Evolutionary conservation across 331 rosid species (phyloP).

Genomic region (Stylosanthes scabra): DNA sequence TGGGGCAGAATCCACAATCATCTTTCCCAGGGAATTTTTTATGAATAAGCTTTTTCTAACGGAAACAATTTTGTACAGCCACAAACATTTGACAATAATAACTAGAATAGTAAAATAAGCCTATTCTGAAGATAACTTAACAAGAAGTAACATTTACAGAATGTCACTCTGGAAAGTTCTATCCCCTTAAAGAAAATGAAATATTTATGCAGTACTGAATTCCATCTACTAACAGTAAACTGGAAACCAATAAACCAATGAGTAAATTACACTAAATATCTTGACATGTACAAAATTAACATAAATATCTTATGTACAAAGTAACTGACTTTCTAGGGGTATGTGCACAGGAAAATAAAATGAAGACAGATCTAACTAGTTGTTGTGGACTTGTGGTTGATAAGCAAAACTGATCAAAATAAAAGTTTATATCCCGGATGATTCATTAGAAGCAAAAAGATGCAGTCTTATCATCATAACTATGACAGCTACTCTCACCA

Average conservation of each 20-base stretch:
- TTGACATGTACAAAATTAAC: not conserved
- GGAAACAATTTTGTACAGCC: not conserved
- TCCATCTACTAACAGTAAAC: constrained; percentile 8
- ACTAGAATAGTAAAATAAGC: constrained; percentile 5
- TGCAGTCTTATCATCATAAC: not conserved
- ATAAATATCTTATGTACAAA: not conserved
- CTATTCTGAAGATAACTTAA: constrained; percentile 11
- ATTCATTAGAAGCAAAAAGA: constrained; percentile 23
- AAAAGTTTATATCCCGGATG: not conserved
- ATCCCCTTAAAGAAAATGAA: constrained; percentile 6
- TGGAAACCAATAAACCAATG: not conserved
- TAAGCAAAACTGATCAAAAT: not conserved
- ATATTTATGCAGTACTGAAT: constrained; percentile 13
- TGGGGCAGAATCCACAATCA: constrained; percentile 16
- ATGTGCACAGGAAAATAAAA: not conserved
- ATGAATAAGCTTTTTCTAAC: constrained; percentile 4
- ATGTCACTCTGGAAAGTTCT: not conserved
- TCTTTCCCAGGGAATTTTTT: constrained; percentile 19
- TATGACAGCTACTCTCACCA: not conserved
- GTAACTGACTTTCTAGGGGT: constrained; percentile 13
- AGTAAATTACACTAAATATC: not conserved
- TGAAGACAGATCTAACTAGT: constrained; percentile 1
- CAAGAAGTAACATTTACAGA: not conserved
- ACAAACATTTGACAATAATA: constrained; percentile 23
- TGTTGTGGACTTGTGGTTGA: too few species aligned